Conservation (phyloP, 805 yeast genomes). For the Barnettozyma salicaria region DNA sequence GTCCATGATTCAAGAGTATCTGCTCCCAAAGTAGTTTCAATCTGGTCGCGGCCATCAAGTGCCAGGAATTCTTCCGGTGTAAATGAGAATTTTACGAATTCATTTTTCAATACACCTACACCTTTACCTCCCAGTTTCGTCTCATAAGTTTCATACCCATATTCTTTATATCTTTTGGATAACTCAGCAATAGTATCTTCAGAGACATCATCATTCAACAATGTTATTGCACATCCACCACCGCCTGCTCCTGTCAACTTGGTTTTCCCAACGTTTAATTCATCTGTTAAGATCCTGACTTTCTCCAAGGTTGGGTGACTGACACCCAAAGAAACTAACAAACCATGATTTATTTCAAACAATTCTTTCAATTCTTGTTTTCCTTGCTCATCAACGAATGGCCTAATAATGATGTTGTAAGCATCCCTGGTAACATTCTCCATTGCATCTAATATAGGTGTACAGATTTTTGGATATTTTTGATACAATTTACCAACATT, state of each 20-base stretch:
- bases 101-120: constrained; percentile 46
- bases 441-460: constrained; percentile 67
- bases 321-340: constrained; percentile 80
- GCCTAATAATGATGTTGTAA: constrained; percentile 51
- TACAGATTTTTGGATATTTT: constrained; percentile 48
- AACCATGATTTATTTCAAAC: constrained; percentile 80
- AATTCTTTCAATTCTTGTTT: constrained; percentile 48
- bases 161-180: constrained; percentile 30
- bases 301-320: constrained; percentile 87
- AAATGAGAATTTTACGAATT: constrained; percentile 13
- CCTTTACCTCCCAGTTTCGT: constrained; percentile 89
- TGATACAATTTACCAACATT: constrained; percentile 55
- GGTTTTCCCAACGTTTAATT: constrained; percentile 68
- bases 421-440: constrained; percentile 70
- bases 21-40: constrained; percentile 44
- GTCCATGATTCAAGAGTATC: constrained; percentile 43
- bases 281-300: constrained; percentile 62
- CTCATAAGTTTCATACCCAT: constrained; percentile 68
- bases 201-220: constrained; percentile 42
- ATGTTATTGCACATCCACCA: constrained; percentile 95
- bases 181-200: constrained; percentile 32
- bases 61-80: constrained; percentile 32
- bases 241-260: constrained; percentile 99
- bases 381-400: constrained; percentile 39
- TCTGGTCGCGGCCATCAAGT: constrained; percentile 38